Evolutionary conservation across 176 grass and related monocot genomes (phyloP).

Genomic region (Carex myosuroides): DNA sequence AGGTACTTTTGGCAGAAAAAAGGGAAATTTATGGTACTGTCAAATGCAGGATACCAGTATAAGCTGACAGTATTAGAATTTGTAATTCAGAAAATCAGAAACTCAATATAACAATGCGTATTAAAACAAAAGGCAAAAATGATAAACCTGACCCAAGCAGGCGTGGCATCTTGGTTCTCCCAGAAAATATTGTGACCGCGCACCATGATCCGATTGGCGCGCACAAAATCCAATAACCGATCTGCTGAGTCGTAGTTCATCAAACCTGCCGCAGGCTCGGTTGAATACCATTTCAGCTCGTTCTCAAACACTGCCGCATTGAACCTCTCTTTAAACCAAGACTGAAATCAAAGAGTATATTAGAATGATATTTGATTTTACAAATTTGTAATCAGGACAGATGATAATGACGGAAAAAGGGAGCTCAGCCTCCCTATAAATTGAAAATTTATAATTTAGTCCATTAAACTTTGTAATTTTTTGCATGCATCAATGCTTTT

Average conservation of each 20-base stretch:
- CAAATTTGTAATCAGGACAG: not conserved
- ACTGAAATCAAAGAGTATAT: constrained; percentile 17
- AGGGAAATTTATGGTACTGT: not conserved
- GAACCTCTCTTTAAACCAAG: constrained; percentile 82
- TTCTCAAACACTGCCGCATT: constrained; percentile 98
- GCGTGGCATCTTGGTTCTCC: constrained; percentile 89
- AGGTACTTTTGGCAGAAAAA: not conserved
- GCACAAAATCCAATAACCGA: constrained; percentile 82
- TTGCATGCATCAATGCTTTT: too few relatives aligned
- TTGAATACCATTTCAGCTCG: constrained; percentile 98
- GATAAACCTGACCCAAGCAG: constrained; percentile 50
- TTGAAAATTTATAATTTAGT: too few relatives aligned
- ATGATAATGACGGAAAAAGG: too few relatives aligned
- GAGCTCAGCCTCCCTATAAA: too few relatives aligned
- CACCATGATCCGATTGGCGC: constrained; percentile 62
- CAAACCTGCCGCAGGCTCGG: constrained; percentile 61
- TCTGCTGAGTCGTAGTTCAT: constrained; percentile 62
- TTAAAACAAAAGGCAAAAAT: not conserved
- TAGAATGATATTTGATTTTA: not conserved
- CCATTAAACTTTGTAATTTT: too few relatives aligned
- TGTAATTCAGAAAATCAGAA: not conserved
- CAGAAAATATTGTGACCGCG: constrained; percentile 99
- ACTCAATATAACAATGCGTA: not conserved
- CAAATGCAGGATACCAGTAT: not conserved
- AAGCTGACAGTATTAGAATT: not conserved